These are phyloP conservation scores for Nymphaea thermarum DNA, from an alignment of 164 flowering plant genomes.

Conservation along the genomic window DNA sequence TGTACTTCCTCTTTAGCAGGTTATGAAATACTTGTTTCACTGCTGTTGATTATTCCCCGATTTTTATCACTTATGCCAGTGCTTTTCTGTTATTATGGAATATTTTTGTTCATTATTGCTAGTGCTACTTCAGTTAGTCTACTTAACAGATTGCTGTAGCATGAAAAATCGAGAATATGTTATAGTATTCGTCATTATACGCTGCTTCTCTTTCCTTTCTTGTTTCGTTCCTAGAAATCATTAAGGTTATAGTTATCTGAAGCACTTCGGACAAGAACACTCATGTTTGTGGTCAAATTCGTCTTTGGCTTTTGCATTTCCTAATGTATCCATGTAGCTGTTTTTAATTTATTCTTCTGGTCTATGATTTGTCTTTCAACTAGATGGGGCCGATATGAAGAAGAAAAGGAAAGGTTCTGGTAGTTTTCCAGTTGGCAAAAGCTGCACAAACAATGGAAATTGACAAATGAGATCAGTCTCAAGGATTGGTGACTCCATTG, in stretches of 20 bases:
- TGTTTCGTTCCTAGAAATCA: not conserved
- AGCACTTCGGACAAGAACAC: not conserved
- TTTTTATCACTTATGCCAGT: too few relatives aligned
- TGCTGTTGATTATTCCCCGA: too few relatives aligned
- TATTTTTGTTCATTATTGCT: too few relatives aligned
- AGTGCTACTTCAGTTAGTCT: too few relatives aligned
- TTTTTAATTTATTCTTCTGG: not conserved
- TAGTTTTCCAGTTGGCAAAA: constrained; percentile 87
- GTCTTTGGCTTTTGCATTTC: not conserved
- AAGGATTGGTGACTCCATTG: not conserved
- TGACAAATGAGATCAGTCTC: constrained; percentile 39
- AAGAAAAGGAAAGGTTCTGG: constrained; percentile 45
- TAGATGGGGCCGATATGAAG: constrained; percentile 46
- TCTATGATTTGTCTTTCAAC: constrained; percentile 19
- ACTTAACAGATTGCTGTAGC: too few relatives aligned
- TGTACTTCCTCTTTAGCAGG: too few relatives aligned
- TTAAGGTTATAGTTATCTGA: not conserved
- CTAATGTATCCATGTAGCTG: too few relatives aligned
- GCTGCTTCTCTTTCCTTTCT: not conserved
- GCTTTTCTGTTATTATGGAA: too few relatives aligned
- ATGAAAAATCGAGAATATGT: too few relatives aligned
- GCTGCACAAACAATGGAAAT: constrained; percentile 93
- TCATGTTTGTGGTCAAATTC: not conserved
- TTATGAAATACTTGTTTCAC: too few relatives aligned
- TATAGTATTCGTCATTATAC: too few relatives aligned